These are phyloP conservation scores for Cladosporium sp. DNA, from an alignment of 2,329 filamentous ascomycete species.

Conservation along the genomic window DNA sequence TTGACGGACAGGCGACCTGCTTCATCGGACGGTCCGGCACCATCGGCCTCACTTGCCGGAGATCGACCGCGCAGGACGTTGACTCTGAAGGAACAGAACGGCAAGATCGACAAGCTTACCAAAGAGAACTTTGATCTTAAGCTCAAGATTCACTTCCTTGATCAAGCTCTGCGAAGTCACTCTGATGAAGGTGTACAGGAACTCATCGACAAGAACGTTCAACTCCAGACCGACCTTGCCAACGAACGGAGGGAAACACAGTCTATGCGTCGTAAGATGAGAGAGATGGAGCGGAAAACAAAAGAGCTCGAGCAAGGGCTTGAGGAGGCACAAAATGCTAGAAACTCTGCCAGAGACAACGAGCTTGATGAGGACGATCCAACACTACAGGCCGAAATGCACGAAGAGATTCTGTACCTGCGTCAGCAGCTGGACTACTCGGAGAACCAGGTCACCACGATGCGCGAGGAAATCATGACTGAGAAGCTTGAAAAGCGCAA, in stretches of 20 bases:
- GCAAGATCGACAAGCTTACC: slow-evolving; percentile 90
- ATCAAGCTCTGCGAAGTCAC: slow-evolving; percentile 86
- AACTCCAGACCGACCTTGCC: slow-evolving; percentile 85
- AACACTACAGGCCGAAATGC: slow-evolving; percentile 60
- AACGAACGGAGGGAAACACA: slow-evolving; percentile 91
- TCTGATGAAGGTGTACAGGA: slow-evolving; percentile 97
- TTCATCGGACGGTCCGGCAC: slow-evolving; percentile 35
- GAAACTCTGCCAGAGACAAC: slow-evolving; percentile 27
- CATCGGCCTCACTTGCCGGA: slow-evolving; percentile 21
- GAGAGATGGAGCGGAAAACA: slow-evolving; percentile 81
- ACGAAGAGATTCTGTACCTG: slow-evolving; percentile 83
- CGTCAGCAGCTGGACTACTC: slow-evolving; percentile 84
- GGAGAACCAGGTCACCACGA: slow-evolving; percentile 76
- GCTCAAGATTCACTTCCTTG: slow-evolving; percentile 95
- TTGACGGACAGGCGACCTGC: slow-evolving; percentile 56
- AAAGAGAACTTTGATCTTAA: slow-evolving; percentile 99
- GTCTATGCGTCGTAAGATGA: slow-evolving; percentile 73
- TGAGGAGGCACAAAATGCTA: slow-evolving; percentile 44
- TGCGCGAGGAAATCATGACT: slow-evolving; percentile 73
- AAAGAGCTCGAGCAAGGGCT: slow-evolving; percentile 56
- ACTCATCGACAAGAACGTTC: slow-evolving; percentile 96
- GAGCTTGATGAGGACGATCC: slow-evolving; percentile 35
- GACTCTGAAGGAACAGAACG: slow-evolving; percentile 95
- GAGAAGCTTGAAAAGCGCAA: slow-evolving; percentile 84
- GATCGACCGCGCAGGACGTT: slow-evolving; percentile 48